phyloP scores from a whole-genome alignment of 148 eudicot species.

The Amaranthus cruentus region DNA sequence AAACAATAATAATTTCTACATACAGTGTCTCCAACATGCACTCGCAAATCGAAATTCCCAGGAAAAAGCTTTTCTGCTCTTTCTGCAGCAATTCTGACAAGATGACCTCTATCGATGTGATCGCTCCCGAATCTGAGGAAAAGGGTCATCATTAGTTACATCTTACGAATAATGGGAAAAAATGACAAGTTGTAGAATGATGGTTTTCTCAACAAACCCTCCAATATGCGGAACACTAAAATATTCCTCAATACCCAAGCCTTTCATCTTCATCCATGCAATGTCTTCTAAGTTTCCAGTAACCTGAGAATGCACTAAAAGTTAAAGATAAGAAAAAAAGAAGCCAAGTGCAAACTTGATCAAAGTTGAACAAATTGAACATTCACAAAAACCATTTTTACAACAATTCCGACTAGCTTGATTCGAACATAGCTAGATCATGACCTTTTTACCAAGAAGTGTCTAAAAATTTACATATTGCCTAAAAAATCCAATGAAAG shows the following conservation, averaged over 20 bases:
- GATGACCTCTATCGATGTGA: constrained; percentile 22
- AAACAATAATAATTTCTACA: background rate
- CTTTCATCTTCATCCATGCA: constrained; percentile 27
- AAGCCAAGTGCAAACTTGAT: background rate
- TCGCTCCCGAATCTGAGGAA: constrained; percentile 26
- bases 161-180: background rate
- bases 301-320: background rate
- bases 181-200: background rate
- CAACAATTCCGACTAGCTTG: background rate
- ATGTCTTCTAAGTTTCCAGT: constrained; percentile 29
- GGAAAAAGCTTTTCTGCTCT: constrained; percentile 20
- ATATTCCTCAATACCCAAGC: constrained; percentile 23
- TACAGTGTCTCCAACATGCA: constrained; percentile 27
- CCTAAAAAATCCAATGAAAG: background rate
- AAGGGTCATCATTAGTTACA: background rate
- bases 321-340: background rate
- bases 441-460: background rate
- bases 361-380: background rate
- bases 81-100: constrained; percentile 25
- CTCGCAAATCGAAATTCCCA: constrained; percentile 25
- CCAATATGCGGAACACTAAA: constrained; percentile 22
- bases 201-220: constrained; percentile 15
- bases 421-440: constrained; percentile 1
- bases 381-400: background rate
- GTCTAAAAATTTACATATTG: background rate